These are phyloP conservation scores for Apostasia shenzhenica DNA, from an alignment of 106 monocot genomes.

Conservation along the genomic window DNA sequence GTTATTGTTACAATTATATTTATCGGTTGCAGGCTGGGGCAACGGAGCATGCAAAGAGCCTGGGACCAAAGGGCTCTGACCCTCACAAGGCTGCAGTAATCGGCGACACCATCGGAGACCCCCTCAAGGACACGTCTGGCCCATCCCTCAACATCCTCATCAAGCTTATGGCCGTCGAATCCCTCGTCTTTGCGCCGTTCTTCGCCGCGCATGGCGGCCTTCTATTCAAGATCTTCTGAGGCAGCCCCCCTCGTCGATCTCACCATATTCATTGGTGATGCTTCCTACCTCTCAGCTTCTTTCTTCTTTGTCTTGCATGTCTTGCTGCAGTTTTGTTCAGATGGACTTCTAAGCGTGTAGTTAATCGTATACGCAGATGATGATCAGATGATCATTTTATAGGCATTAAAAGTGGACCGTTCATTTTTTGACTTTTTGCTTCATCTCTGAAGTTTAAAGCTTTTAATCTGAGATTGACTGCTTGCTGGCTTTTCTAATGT, in stretches of 20 bases:
- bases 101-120: slow-evolving; percentile 93
- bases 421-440: too few relatives aligned
- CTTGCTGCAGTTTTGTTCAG: background rate
- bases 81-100: slow-evolving; percentile 91
- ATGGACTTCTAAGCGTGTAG: background rate
- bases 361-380: too few relatives aligned
- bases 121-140: slow-evolving; percentile 94
- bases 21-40: slow-evolving; percentile 60
- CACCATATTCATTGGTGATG: background rate
- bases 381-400: too few relatives aligned
- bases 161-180: slow-evolving; percentile 97
- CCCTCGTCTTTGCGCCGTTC: slow-evolving; percentile 93
- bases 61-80: slow-evolving; percentile 90
- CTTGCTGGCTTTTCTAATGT: too few relatives aligned
- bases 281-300: background rate
- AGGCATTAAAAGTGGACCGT: too few relatives aligned
- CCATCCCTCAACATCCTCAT: slow-evolving; percentile 96
- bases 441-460: too few relatives aligned
- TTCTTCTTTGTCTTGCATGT: background rate
- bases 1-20: background rate
- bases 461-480: too few relatives aligned
- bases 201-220: slow-evolving; percentile 84
- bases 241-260: background rate
- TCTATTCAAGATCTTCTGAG: slow-evolving; percentile 68
- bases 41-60: slow-evolving; percentile 65